phyloP scores from a whole-genome alignment of 2,329 filamentous ascomycete species.

The Dothiorella sarmentorum region DNA sequence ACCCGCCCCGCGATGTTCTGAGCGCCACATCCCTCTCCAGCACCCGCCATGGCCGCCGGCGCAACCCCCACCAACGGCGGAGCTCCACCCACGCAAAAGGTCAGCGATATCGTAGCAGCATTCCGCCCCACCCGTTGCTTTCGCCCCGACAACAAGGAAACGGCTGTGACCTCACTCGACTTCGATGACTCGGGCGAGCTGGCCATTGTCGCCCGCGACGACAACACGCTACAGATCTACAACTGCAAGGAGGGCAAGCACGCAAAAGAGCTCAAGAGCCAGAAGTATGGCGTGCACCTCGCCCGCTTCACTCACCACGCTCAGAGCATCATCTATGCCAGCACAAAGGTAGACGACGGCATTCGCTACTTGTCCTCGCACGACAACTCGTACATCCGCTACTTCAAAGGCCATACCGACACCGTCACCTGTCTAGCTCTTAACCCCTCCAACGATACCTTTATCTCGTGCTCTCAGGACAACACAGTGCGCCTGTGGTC shows the following conservation, averaged over 20 bases:
- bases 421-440: constrained; percentile 79
- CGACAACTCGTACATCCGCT: constrained; percentile 94
- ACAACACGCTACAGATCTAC: constrained; percentile 94
- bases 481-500: constrained; percentile 93
- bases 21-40: neutral
- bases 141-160: constrained; percentile 46
- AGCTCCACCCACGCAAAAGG: constrained; percentile 50
- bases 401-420: constrained; percentile 87
- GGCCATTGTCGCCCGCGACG: constrained; percentile 84
- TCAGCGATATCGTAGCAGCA: constrained; percentile 72
- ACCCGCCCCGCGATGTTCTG: constrained; percentile 10
- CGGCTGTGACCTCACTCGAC: constrained; percentile 82
- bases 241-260: constrained; percentile 87
- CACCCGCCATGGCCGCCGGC: constrained; percentile 31
- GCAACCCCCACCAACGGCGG: constrained; percentile 29
- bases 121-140: constrained; percentile 66
- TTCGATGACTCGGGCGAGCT: constrained; percentile 95
- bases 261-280: constrained; percentile 84
- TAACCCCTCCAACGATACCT: constrained; percentile 83
- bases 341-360: constrained; percentile 89
- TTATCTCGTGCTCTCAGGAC: constrained; percentile 87
- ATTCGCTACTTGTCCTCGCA: constrained; percentile 86
- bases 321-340: constrained; percentile 90
- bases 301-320: constrained; percentile 92
- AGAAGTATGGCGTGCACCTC: constrained; percentile 94